Percentiles rank a stretch among this genome's conserved stretches.
phyloP scores from a whole-genome alignment of 192 early-diverging fungal species.

The Coemansia sp. region DNA sequence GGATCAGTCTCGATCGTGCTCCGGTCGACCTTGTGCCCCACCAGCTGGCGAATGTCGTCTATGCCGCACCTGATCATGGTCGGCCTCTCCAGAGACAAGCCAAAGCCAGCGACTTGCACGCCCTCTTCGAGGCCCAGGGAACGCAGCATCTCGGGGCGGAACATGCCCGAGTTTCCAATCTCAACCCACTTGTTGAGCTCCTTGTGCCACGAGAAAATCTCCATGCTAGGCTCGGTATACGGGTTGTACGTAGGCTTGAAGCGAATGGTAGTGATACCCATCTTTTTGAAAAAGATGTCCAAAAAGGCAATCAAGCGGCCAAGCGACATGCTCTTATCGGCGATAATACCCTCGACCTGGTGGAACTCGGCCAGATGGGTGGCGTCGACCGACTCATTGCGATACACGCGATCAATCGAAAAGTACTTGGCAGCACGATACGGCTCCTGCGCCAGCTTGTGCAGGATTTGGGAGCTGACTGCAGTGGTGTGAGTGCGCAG shows the following conservation, averaged over 20 bases:
- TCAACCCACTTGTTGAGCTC: conserved; percentile 89
- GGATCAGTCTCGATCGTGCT: conserved; percentile 86
- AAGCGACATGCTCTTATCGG: conserved; percentile 89
- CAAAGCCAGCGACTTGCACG: conserved; percentile 97
- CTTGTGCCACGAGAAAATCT: conserved; percentile 97
- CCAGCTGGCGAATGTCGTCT: conserved; percentile 89
- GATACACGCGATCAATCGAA: conserved; percentile 98
- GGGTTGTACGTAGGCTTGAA: conserved; percentile 99
- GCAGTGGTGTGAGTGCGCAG: conserved; percentile 98
- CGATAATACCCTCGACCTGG: conserved; percentile 98
- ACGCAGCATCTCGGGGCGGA: conserved; percentile 97
- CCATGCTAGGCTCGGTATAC: conserved; percentile 99
- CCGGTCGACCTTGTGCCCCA: conserved; percentile 94
- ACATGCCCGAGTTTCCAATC: conserved; percentile 99
- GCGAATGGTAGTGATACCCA: conserved; percentile 87
- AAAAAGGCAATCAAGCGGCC: conserved; percentile 96
- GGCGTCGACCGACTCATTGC: conserved; percentile 96
- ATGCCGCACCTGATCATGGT: conserved; percentile 98
- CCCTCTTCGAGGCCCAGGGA: conserved; percentile 93
- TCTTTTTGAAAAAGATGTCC: conserved; percentile 96
- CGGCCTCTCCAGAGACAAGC: conserved; percentile 92
- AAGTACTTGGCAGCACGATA: conserved; percentile 98
- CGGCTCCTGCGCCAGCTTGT: conserved; percentile 83
- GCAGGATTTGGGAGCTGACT: conserved; percentile 87
- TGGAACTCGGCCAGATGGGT: conserved; percentile 99